phyloP scores from a whole-genome alignment of 345 rosid genomes.

The Zanthoxylum bungeanum region DNA sequence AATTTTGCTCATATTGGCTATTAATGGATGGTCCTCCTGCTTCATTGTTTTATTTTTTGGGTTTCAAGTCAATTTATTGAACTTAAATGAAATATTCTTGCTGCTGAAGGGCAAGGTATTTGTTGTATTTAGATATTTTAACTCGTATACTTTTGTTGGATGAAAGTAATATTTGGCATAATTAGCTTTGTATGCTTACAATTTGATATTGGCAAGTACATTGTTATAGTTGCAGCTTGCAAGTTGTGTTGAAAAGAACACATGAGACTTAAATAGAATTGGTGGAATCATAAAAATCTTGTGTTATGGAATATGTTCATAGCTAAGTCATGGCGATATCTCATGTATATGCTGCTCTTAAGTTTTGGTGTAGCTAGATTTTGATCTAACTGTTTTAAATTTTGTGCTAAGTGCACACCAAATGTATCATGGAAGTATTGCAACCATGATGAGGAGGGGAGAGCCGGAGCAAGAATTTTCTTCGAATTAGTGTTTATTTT shows the following conservation, averaged over 20 bases:
- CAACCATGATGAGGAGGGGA: constrained; percentile 23
- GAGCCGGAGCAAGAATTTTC: constrained; percentile 9
- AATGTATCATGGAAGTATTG: background rate
- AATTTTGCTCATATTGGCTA: background rate
- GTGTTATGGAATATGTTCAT: background rate
- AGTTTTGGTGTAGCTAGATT: background rate
- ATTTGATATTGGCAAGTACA: background rate
- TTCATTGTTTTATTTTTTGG: constrained; percentile 7
- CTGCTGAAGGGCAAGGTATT: background rate
- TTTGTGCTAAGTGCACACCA: background rate
- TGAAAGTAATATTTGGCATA: background rate
- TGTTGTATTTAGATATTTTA: background rate
- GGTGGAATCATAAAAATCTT: background rate
- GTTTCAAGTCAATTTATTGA: constrained; percentile 10
- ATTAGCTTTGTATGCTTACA: background rate
- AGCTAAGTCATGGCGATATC: background rate
- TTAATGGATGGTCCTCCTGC: constrained; percentile 5
- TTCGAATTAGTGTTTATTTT: background rate
- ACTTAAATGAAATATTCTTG: background rate
- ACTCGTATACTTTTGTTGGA: background rate
- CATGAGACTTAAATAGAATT: background rate
- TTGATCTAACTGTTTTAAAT: background rate
- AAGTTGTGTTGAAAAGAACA: background rate
- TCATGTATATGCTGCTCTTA: background rate
- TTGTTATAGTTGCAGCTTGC: background rate